These are phyloP conservation scores for Hericium coralloides DNA, from an alignment of 768 basidiomycete genomes.

Conservation along the genomic window DNA sequence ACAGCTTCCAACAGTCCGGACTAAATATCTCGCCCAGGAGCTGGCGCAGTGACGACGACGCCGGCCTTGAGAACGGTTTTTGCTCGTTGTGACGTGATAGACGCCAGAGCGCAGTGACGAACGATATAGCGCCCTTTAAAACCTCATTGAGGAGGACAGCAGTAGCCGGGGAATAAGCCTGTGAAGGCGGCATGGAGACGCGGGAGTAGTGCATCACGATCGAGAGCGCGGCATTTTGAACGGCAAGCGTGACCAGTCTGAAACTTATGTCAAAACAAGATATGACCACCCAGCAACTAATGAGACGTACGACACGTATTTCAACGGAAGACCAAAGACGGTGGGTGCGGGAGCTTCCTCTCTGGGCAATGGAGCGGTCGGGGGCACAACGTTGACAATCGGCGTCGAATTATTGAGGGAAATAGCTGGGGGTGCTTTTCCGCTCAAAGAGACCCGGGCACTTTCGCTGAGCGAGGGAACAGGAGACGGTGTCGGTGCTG, in stretches of 20 bases:
- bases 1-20: slow-evolving; percentile 94
- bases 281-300: background rate
- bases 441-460: slow-evolving; percentile 25
- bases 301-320: slow-evolving; percentile 68
- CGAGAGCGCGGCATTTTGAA: slow-evolving; percentile 92
- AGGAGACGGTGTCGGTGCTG: slow-evolving; percentile 35
- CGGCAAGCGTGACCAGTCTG: slow-evolving; percentile 77
- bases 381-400: background rate
- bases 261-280: slow-evolving; percentile 1
- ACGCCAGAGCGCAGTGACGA: slow-evolving; percentile 59
- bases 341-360: slow-evolving; percentile 30
- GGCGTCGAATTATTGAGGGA: slow-evolving; percentile 9
- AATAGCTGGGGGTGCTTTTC: slow-evolving; percentile 5
- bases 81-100: slow-evolving; percentile 28
- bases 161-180: slow-evolving; percentile 86
- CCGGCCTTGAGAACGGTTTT: slow-evolving; percentile 28
- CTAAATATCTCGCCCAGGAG: slow-evolving; percentile 75
- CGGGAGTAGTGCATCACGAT: slow-evolving; percentile 99
- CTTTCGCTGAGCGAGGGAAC: slow-evolving; percentile 23
- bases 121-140: slow-evolving; percentile 88
- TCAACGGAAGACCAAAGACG: slow-evolving; percentile 63
- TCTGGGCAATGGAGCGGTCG: slow-evolving; percentile 1
- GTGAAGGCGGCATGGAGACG: slow-evolving; percentile 66
- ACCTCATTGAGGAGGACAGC: slow-evolving; percentile 94
- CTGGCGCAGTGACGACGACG: slow-evolving; percentile 37